phyloP scores from a whole-genome alignment of 148 eudicot genomes.

The Cornus kousa region DNA sequence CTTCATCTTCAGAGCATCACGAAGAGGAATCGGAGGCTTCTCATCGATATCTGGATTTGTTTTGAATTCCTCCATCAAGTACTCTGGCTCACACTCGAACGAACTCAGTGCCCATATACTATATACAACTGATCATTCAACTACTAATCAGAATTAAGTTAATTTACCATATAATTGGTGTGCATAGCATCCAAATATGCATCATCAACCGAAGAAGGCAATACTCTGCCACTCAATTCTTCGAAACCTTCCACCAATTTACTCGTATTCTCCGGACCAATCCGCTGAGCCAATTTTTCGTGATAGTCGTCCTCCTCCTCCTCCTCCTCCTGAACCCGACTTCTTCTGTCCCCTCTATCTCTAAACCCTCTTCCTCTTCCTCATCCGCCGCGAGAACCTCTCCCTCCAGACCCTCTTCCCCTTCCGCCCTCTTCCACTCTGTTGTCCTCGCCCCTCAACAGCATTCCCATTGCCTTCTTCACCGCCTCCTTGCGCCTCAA shows the following conservation, averaged over 20 bases:
- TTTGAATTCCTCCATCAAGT: slow-evolving; percentile 75
- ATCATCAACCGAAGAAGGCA: slow-evolving; percentile 64
- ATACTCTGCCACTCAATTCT: slow-evolving; percentile 42
- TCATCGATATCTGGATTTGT: slow-evolving; percentile 84
- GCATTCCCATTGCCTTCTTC: slow-evolving; percentile 23
- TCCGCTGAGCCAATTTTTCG: slow-evolving; percentile 50
- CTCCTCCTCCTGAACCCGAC: slow-evolving; percentile 32
- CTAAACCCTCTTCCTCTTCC: slow-evolving; percentile 24
- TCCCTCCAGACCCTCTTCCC: slow-evolving; percentile 34
- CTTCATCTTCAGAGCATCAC: slow-evolving; percentile 87
- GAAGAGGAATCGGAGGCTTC: slow-evolving; percentile 75
- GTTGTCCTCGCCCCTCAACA: slow-evolving; percentile 14
- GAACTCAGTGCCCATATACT: neutral
- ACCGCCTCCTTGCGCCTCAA: slow-evolving; percentile 39
- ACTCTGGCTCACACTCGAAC: slow-evolving; percentile 94
- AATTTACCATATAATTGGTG: slow-evolving; percentile 60
- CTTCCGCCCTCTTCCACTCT: slow-evolving; percentile 18
- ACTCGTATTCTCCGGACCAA: slow-evolving; percentile 60
- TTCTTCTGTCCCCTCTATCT: neutral
- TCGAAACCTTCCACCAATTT: slow-evolving; percentile 64
- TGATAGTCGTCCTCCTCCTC: too few species aligned
- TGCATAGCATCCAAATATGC: slow-evolving; percentile 62
- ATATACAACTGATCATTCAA: neutral
- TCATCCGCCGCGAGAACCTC: slow-evolving; percentile 24
- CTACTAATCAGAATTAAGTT: neutral